phyloP scores from a whole-genome alignment of 176 grass and related monocot species.

The Saccharum spontaneum region DNA sequence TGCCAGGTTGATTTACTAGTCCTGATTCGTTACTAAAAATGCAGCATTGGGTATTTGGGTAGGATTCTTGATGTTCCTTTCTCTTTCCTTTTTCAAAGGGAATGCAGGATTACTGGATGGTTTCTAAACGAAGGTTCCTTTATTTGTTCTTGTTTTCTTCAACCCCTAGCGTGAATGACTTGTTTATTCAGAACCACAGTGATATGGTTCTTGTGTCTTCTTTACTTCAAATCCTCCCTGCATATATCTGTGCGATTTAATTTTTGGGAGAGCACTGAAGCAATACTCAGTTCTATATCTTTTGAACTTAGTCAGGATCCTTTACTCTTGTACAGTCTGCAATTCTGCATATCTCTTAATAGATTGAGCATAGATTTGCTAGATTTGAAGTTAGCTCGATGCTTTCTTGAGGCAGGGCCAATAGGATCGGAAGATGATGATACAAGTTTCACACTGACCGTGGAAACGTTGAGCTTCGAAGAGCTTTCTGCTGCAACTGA shows the following conservation, averaged over 20 bases:
- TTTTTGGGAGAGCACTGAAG: background rate
- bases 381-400: background rate
- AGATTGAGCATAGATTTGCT: background rate
- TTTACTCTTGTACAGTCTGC: background rate
- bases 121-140: no score
- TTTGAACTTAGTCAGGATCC: background rate
- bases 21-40: background rate
- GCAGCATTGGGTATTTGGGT: background rate
- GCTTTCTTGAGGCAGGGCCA: background rate
- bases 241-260: background rate
- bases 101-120: no score
- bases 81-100: no score
- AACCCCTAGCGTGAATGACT: background rate
- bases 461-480: constrained; percentile 14
- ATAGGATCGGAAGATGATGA: background rate
- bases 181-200: background rate
- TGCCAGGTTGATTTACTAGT: background rate
- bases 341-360: background rate
- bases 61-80: background rate
- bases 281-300: background rate
- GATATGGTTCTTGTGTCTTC: background rate
- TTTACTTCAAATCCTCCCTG: background rate
- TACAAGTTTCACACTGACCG: background rate
- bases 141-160: no score
- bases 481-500: constrained; percentile 4